These are phyloP conservation scores for Debaryomyces sp. DNA, from an alignment of 1,139 yeast species.

Conservation along the genomic window DNA sequence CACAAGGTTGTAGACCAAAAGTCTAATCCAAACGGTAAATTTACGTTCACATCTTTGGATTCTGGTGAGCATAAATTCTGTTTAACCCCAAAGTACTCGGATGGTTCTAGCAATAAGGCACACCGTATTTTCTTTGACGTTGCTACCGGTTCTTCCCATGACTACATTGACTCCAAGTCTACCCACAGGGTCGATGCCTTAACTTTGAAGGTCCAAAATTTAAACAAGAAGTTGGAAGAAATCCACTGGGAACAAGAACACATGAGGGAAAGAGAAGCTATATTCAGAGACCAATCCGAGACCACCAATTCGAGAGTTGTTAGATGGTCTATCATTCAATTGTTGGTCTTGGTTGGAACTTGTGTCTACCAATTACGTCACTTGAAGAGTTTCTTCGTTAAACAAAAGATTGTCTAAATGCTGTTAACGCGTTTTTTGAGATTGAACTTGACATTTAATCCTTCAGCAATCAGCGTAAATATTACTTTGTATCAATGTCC, in stretches of 20 bases:
- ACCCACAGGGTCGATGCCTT: conserved; percentile 47
- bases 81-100: conserved; percentile 45
- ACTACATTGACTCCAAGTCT: conserved; percentile 51
- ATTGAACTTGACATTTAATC: neutral
- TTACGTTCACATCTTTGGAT: conserved; percentile 46
- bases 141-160: conserved; percentile 51
- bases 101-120: conserved; percentile 33
- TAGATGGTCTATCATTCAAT: conserved; percentile 50
- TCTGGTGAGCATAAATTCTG: conserved; percentile 54
- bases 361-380: conserved; percentile 53
- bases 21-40: conserved; percentile 42
- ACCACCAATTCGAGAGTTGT: conserved; percentile 49
- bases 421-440: neutral
- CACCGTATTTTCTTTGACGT: conserved; percentile 51
- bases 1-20: conserved; percentile 46
- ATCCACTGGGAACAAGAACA: conserved; percentile 51
- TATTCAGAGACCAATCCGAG: conserved; percentile 52
- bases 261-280: conserved; percentile 51
- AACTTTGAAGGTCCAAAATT: conserved; percentile 39
- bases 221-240: conserved; percentile 45
- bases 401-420: conserved; percentile 49
- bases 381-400: conserved; percentile 54
- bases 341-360: conserved; percentile 49
- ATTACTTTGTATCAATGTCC: neutral
- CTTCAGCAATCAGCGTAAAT: neutral